These are phyloP conservation scores for Zelopaecilomyces penicillatus DNA, from an alignment of 2,329 filamentous ascomycete genomes.

Conservation along the genomic window DNA sequence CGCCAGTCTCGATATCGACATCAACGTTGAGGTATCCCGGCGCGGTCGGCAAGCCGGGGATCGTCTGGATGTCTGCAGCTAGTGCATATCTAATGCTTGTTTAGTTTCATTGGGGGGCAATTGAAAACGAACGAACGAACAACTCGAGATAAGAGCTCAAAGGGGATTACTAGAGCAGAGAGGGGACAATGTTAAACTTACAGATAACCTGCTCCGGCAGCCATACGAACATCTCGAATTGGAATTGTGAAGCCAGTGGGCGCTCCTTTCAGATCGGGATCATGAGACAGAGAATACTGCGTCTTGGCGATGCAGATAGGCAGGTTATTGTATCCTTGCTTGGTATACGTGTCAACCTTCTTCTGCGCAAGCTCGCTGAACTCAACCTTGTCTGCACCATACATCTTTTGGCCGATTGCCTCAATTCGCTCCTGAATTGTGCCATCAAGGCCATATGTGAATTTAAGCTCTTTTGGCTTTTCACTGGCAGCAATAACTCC, in stretches of 20 bases:
- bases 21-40: constrained; percentile 95
- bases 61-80: constrained; percentile 96
- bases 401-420: constrained; percentile 85
- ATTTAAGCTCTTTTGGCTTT: constrained; percentile 78
- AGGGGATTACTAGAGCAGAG: neutral
- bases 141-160: neutral
- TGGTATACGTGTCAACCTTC: constrained; percentile 92
- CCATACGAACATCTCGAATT: constrained; percentile 88
- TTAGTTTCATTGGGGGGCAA: constrained; percentile 11
- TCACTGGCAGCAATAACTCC: constrained; percentile 75
- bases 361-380: constrained; percentile 91
- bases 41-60: constrained; percentile 88
- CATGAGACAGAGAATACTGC: constrained; percentile 91
- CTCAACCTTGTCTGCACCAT: constrained; percentile 81
- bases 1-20: constrained; percentile 70
- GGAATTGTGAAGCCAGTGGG: constrained; percentile 91
- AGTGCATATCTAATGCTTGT: constrained; percentile 63
- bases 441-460: constrained; percentile 75
- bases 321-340: constrained; percentile 84
- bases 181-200: constrained; percentile 36
- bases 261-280: constrained; percentile 88
- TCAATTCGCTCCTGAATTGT: constrained; percentile 85
- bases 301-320: constrained; percentile 98
- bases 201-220: constrained; percentile 88
- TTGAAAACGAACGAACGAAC: neutral